Conservation (phyloP, 257 asterid genomes). For the Solanum peruvianum region DNA sequence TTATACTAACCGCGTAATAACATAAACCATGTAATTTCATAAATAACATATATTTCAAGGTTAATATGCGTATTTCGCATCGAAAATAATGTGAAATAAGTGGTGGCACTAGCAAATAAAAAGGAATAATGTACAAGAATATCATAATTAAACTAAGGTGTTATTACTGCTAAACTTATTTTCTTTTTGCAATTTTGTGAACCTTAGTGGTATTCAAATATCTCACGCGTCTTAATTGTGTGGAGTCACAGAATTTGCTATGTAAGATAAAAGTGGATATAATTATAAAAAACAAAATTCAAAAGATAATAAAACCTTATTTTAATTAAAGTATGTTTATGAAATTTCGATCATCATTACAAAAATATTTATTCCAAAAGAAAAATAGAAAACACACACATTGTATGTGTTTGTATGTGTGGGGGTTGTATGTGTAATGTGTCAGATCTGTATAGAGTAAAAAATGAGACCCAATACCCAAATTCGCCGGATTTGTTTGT, state of each 20-base stretch:
- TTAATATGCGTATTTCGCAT: background rate
- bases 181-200: too few relatives aligned
- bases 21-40: background rate
- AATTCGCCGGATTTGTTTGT: slow-evolving; percentile 3
- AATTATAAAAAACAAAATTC: too few relatives aligned
- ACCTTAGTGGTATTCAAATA: too few relatives aligned
- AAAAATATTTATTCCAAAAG: background rate
- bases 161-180: too few relatives aligned
- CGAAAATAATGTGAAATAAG: background rate
- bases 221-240: too few relatives aligned
- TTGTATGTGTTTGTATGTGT: background rate
- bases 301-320: too few relatives aligned
- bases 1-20: accelerated
- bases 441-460: slow-evolving; percentile 4
- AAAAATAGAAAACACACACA: background rate
- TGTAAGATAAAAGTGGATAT: too few relatives aligned
- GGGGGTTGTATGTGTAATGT: slow-evolving; percentile 1
- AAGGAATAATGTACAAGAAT: background rate
- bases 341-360: too few relatives aligned
- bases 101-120: background rate
- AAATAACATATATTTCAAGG: background rate
- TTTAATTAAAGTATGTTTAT: too few relatives aligned
- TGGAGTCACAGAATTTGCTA: too few relatives aligned
- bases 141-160: too few relatives aligned
- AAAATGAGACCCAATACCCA: slow-evolving; percentile 8